Evolutionary conservation across 108 stramenopile species (phyloP).

Genomic region (Skeletonema grethae): DNA sequence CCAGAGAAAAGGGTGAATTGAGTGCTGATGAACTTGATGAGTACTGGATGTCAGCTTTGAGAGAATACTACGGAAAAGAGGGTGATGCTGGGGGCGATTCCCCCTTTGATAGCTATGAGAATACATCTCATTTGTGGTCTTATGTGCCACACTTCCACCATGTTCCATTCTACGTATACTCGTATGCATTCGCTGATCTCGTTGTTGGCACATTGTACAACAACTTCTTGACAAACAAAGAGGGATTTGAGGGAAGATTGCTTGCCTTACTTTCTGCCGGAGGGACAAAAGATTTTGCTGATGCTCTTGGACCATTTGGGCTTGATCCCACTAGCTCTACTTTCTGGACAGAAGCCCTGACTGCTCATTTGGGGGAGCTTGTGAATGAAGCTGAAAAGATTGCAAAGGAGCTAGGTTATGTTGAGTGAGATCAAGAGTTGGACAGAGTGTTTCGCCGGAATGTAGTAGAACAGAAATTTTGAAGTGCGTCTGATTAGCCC

Average conservation of each 20-base stretch:
- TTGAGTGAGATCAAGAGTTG: constrained; percentile 6
- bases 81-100: constrained; percentile 44
- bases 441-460: too few species aligned
- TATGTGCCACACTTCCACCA: constrained; percentile 58
- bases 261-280: constrained; percentile 44
- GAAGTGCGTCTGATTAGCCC: too few species aligned
- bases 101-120: constrained; percentile 50
- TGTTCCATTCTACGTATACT: constrained; percentile 56
- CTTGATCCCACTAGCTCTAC: constrained; percentile 52
- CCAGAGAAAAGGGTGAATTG: constrained; percentile 49
- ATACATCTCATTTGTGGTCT: constrained; percentile 40
- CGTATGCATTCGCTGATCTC: constrained; percentile 53
- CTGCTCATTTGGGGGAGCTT: constrained; percentile 51
- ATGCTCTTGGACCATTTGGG: constrained; percentile 47
- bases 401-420: constrained; percentile 42
- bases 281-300: constrained; percentile 49
- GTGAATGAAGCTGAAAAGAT: constrained; percentile 49
- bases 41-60: constrained; percentile 49
- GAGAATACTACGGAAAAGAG: constrained; percentile 50
- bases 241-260: constrained; percentile 54
- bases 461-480: too few species aligned
- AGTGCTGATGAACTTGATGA: constrained; percentile 42
- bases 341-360: constrained; percentile 53
- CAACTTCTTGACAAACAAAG: constrained; percentile 43
- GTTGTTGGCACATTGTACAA: constrained; percentile 54